phyloP scores from a whole-genome alignment of 331 rosid species.

The Arachis monticola region DNA sequence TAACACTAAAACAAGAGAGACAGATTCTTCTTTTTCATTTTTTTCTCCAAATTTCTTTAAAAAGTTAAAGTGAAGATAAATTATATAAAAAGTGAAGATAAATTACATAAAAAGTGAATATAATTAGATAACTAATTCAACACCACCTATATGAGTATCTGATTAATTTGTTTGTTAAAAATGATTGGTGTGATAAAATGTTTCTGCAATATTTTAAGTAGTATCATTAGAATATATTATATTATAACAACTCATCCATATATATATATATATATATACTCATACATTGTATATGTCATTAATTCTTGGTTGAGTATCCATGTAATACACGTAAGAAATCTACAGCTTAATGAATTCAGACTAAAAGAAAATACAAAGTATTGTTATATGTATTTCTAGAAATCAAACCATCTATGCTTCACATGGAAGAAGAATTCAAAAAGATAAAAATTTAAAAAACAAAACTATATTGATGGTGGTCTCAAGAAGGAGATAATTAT shows the following conservation, averaged over 20 bases:
- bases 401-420: neutral
- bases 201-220: slow-evolving; percentile 2
- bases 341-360: slow-evolving; percentile 1
- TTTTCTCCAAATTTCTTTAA: no score
- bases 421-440: neutral
- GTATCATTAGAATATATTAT: no score
- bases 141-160: neutral
- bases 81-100: no score
- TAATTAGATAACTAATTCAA: neutral
- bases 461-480: neutral
- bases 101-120: neutral
- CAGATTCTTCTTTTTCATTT: no score
- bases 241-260: neutral
- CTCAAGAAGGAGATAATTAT: no score
- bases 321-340: neutral
- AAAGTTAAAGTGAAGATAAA: neutral
- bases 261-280: neutral
- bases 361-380: neutral
- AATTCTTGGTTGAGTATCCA: neutral
- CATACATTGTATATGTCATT: neutral
- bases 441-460: neutral
- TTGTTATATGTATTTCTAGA: neutral
- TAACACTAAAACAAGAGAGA: no score
- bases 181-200: neutral
- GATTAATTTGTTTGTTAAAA: neutral